phyloP scores from a whole-genome alignment of 1,284 basidiomycete species.

The Fistulina hepatica region DNA sequence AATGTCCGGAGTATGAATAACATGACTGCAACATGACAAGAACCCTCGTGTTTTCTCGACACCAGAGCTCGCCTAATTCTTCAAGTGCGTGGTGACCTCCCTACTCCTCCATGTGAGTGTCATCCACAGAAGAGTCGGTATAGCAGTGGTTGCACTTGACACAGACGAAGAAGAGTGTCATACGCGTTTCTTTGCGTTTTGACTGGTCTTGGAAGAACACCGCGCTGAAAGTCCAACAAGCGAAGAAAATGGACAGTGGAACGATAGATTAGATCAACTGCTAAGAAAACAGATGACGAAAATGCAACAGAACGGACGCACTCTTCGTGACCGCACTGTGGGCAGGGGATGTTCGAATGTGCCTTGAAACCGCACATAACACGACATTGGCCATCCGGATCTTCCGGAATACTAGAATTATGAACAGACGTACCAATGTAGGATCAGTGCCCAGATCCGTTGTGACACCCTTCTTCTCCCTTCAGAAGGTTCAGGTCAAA shows the following conservation, averaged over 20 bases:
- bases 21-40: too few species aligned
- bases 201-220: slow-evolving; percentile 94
- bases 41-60: too few species aligned
- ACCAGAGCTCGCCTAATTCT: too few species aligned
- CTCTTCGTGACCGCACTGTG: slow-evolving; percentile 64
- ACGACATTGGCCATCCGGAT: slow-evolving; percentile 3
- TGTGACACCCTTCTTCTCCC: slow-evolving; percentile 89
- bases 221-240: slow-evolving; percentile 39
- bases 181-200: slow-evolving; percentile 82
- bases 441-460: slow-evolving; percentile 86
- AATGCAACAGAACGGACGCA: slow-evolving; percentile 29
- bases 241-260: background rate
- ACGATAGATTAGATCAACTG: slow-evolving; percentile 3
- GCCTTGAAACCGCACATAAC: too few species aligned
- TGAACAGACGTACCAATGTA: slow-evolving; percentile 53
- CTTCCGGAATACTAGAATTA: slow-evolving; percentile 1
- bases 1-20: too few species aligned
- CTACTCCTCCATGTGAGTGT: too few species aligned
- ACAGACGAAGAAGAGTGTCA: slow-evolving; percentile 91
- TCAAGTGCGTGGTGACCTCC: too few species aligned
- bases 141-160: slow-evolving; percentile 75
- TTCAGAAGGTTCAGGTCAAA: slow-evolving; percentile 23
- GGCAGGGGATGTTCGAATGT: slow-evolving; percentile 63
- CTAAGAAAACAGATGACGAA: background rate
- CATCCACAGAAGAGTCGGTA: too few species aligned